Percentiles rank a stretch among this genome's conserved stretches.
These are phyloP conservation scores for Euphrasia arctica DNA, from an alignment of 305 asterid species.

Conservation along the genomic window DNA sequence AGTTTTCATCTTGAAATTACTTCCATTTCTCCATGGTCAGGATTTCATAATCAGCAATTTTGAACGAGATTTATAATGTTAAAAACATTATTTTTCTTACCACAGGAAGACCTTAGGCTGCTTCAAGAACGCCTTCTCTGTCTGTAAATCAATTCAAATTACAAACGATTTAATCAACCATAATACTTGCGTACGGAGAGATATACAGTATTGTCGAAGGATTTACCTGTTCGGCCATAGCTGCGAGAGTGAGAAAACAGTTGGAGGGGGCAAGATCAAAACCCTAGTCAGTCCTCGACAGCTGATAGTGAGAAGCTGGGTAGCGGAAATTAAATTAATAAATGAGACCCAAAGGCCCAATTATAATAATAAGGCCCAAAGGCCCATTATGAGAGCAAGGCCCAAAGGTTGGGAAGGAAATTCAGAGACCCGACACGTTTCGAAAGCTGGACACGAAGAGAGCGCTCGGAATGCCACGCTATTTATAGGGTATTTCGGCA, in stretches of 20 bases:
- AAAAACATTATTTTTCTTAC: slow-evolving; percentile 21
- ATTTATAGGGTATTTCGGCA: too few species aligned
- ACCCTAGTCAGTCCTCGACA: slow-evolving; percentile 28
- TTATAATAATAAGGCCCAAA: neutral
- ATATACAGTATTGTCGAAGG: neutral
- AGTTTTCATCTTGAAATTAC: neutral
- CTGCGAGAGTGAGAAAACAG: slow-evolving; percentile 17
- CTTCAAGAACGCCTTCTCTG: slow-evolving; percentile 73
- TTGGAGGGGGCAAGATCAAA: slow-evolving; percentile 3
- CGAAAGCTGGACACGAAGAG: too few species aligned
- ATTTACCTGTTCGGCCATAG: slow-evolving; percentile 64
- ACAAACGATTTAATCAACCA: slow-evolving; percentile 6
- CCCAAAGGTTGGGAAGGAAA: too few species aligned
- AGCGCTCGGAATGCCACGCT: too few species aligned
- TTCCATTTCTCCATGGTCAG: neutral
- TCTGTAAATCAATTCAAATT: slow-evolving; percentile 33
- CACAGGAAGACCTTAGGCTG: slow-evolving; percentile 71
- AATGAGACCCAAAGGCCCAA: too few species aligned
- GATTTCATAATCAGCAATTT: neutral
- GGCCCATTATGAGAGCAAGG: too few species aligned
- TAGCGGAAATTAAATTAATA: neutral
- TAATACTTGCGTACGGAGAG: neutral
- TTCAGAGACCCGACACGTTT: too few species aligned
- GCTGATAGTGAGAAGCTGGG: neutral
- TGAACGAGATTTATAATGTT: neutral